Conservation (phyloP, 1,284 basidiomycete genomes). For the Naganishia liquefaciens region DNA sequence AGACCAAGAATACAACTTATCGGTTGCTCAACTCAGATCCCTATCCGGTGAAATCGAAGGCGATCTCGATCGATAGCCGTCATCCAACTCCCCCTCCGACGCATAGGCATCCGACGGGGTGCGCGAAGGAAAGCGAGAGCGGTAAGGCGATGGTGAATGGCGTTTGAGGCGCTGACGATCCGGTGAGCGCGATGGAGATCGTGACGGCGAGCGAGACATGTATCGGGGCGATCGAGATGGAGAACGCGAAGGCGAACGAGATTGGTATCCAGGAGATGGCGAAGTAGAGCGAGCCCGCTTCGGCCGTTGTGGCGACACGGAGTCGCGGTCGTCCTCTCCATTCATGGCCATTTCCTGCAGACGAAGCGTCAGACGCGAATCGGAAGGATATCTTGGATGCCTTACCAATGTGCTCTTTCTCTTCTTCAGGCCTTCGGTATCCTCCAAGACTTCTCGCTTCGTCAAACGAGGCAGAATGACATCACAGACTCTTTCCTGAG, state of each 20-base stretch:
- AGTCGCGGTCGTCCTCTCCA: conserved; percentile 10
- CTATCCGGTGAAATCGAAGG: conserved; percentile 27
- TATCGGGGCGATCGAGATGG: conserved; percentile 19
- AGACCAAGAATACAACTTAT: conserved; percentile 7
- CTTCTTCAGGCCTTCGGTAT: conserved; percentile 82
- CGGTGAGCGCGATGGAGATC: conserved; percentile 12
- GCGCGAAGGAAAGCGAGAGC: conserved; percentile 2
- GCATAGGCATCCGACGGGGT: conserved; percentile 33
- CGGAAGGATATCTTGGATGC: not conserved
- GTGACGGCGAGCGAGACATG: conserved; percentile 23
- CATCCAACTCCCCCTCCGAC: conserved; percentile 26
- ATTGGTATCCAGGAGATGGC: conserved; percentile 9
- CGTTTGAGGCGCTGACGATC: not conserved
- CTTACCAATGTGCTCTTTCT: conserved; percentile 68
- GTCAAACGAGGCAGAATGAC: conserved; percentile 89
- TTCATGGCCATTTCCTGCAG: conserved; percentile 17
- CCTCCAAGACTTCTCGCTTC: conserved; percentile 83
- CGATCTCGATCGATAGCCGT: conserved; percentile 17
- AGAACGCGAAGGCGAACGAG: conserved; percentile 18
- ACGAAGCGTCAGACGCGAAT: not conserved
- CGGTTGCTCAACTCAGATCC: conserved; percentile 14
- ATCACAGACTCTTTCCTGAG: conserved; percentile 91
- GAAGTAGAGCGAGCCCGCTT: conserved; percentile 7
- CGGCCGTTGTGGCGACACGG: not conserved
- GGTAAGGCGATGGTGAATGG: not conserved